Evolutionary conservation across 2,329 filamentous ascomycete genomes (phyloP), one percentile per base, ranked within the genome.

Genomic region (Penicillium brevicompactum): DNA sequence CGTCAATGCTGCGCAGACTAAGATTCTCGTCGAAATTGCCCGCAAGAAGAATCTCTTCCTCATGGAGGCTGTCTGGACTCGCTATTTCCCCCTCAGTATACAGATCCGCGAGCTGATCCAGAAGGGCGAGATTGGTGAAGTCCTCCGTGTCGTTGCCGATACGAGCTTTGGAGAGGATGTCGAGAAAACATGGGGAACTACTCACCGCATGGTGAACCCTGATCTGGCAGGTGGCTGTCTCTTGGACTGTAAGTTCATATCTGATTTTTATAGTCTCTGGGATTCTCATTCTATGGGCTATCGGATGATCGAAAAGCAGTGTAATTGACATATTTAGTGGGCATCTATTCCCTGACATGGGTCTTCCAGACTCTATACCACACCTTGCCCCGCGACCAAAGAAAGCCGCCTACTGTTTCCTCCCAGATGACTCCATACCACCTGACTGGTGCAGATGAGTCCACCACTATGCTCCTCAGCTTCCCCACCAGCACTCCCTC

Each of bases 21-120:
- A 84, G 74, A 86, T 86, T 70, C 81, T 96, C 24, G 83, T 87
- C 48, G 84, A 87, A 59, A 87, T 84, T 56, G 92, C 92, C 6
- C 84, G 79, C 70, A 81, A 84, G 67, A 93, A 91, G 80, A 83
- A 84, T 57, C 70, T 91, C 71, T 88, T 89, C 80, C 76, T 93
- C 58, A 92, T 92, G 89, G 90, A 93, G 76, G 90, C 90, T 42
- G 90, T 95, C 18, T 96, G 91, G 92, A 95, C 91, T 34, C 82
- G 92, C 56, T 94, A 88, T 77, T 94, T 96, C 77, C 92, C 92
- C 2, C 77, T 96, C 11, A 92, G 89, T 67, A 84, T 91, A 71
- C 85, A 92, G 67, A 76, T 92, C 21, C 65, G 76, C 14, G 68
- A 75, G 11, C 57, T 74, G 50, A 83, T 87, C 65, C 76, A 78